These are phyloP conservation scores for Davidsoniella eucalypti DNA, from an alignment of 2,329 filamentous ascomycete species.

Conservation along the genomic window DNA sequence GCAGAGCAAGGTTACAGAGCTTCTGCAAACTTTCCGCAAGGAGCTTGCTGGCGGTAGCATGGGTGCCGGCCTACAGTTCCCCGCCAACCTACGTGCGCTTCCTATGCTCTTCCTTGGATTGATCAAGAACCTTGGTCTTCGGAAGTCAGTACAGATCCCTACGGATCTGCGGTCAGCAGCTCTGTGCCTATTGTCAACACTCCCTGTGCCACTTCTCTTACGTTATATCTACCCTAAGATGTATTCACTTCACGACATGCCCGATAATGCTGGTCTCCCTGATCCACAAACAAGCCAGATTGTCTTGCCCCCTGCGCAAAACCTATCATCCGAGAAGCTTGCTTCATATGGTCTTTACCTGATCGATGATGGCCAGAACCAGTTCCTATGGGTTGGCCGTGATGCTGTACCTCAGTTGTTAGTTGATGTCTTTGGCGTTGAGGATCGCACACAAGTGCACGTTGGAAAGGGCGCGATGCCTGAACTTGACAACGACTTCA, in stretches of 20 bases:
- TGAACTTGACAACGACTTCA: conserved; percentile 88
- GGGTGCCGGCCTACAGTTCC: conserved; percentile 86
- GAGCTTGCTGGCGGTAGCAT: conserved; percentile 92
- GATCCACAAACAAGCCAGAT: conserved; percentile 80
- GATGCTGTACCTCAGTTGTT: conserved; percentile 84
- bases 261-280: conserved; percentile 74
- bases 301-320: conserved; percentile 65
- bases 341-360: conserved; percentile 86
- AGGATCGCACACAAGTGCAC: conserved; percentile 68
- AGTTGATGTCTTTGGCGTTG: conserved; percentile 74
- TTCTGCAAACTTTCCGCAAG: conserved; percentile 91
- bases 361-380: conserved; percentile 91
- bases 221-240: conserved; percentile 81
- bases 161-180: conserved; percentile 87
- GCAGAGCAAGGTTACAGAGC: conserved; percentile 79
- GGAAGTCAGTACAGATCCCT: conserved; percentile 85
- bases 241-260: conserved; percentile 91
- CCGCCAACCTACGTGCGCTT: conserved; percentile 74
- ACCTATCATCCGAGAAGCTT: conserved; percentile 75
- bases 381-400: conserved; percentile 92
- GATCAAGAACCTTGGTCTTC: conserved; percentile 89
- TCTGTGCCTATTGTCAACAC: conserved; percentile 81
- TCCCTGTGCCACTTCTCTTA: conserved; percentile 76
- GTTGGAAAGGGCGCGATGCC: conserved; percentile 82
- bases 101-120: conserved; percentile 83